Evolutionary conservation across 345 rosid genomes (phyloP), one percentile per base, ranked within the genome.

Genomic region (Reutealis trisperma): DNA sequence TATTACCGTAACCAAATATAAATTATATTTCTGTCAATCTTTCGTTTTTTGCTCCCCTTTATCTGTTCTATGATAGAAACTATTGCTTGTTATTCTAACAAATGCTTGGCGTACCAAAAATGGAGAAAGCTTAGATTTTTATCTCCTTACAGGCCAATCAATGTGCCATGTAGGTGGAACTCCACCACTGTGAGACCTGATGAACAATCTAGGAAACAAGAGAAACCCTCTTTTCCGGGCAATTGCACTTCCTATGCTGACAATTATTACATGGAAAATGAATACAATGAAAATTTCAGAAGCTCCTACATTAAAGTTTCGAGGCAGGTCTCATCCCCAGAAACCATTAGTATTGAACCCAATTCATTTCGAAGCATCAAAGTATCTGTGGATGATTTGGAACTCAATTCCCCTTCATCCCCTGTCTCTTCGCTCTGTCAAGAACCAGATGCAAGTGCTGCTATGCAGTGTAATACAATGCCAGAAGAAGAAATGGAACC

Each of bases 151-250:
- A 90, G 98, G 89, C 96, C 97, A 59, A 88, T 95, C 61, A 90
- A 92, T 73, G 90, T 90, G 47, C 97, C 94, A 68, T 67, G 85
- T 63, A 85, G 97, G 89, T 87, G 93, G 96, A 90, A 86, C 79
- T 86, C 91, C 14, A 62, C 72, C 59, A 75, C 81, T 63, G 45
- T 68, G 77, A 65, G 64, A 71, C 82, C 81, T 13, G 84, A 84
- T 24, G 85, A 88, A 18, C 77, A 74, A 45, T 49, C 66, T 12
- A 86, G 74, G 84, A 81, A 85, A 70, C 82, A 81, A 52, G 81
- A 72, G 52, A 71, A 77, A 14, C 83, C 89, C 41, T 78, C 85
- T 74, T 86, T 87, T 76, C 80, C 83, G 10, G 72, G 77, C 71
- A 81, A 78, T 54, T 62, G 71, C 3, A 76, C 84, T 34, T 83